A percentile compares a stretch with the other conserved stretches of the same genome.
phyloP scores from a whole-genome alignment of 2,329 filamentous ascomycete genomes.

The Microthyrium microscopicum region DNA sequence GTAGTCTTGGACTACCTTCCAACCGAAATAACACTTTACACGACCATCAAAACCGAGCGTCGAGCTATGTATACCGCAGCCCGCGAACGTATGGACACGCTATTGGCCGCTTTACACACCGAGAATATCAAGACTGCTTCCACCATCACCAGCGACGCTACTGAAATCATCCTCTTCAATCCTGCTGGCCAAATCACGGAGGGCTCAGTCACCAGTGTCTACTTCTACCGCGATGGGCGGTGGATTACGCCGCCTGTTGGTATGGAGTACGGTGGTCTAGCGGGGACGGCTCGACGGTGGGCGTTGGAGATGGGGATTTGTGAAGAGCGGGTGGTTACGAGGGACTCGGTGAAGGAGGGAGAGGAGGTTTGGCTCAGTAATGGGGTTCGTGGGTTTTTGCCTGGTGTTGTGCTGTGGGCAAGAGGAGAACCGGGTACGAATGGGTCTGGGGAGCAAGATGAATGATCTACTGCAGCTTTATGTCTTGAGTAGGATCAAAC shows the following conservation, averaged over 20 bases:
- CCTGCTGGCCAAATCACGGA: conserved; percentile 57
- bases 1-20: conserved; percentile 35
- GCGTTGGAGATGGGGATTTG: conserved; percentile 55
- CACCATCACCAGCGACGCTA: conserved; percentile 16
- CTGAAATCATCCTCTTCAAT: conserved; percentile 66
- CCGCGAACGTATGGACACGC: conserved; percentile 42
- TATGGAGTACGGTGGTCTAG: conserved; percentile 52
- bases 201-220: conserved; percentile 66
- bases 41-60: conserved; percentile 70
- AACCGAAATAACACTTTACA: conserved; percentile 45
- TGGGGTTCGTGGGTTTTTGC: conserved; percentile 66
- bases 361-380: conserved; percentile 84
- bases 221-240: conserved; percentile 52
- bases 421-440: too few species aligned
- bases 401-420: too few species aligned
- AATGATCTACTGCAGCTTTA: too few species aligned
- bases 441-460: too few species aligned
- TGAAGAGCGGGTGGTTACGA: conserved; percentile 42
- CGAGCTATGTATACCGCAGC: conserved; percentile 57
- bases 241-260: conserved; percentile 64
- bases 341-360: conserved; percentile 45
- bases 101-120: too few species aligned
- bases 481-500: too few species aligned
- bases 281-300: conserved; percentile 70
- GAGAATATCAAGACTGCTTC: conserved; percentile 25